These are phyloP conservation scores for Monilinia fructicola DNA, from an alignment of 2,329 filamentous ascomycete species.

Conservation along the genomic window DNA sequence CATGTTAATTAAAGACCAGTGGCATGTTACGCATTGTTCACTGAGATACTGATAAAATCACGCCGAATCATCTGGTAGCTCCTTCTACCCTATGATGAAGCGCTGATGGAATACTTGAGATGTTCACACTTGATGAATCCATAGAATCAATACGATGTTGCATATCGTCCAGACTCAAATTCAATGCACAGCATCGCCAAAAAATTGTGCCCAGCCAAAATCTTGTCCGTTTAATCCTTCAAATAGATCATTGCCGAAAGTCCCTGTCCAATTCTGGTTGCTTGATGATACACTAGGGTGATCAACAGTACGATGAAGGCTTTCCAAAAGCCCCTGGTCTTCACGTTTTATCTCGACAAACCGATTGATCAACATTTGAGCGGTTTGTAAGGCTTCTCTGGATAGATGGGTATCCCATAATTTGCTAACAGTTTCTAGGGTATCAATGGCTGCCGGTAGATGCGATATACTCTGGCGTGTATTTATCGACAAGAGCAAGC, in stretches of 20 bases:
- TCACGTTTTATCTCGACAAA: constrained; percentile 28
- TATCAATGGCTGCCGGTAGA: constrained; percentile 28
- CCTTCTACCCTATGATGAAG: not conserved
- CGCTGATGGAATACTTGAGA: not conserved
- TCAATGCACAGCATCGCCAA: constrained; percentile 3
- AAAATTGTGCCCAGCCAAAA: constrained; percentile 18
- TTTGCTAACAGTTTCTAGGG: constrained; percentile 26
- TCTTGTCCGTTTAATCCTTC: constrained; percentile 3
- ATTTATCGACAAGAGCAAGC: constrained; percentile 30
- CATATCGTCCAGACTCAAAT: too few species aligned
- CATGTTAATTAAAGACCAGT: not conserved
- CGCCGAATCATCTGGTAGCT: not conserved
- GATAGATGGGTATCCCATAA: constrained; percentile 29
- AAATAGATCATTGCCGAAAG: constrained; percentile 6
- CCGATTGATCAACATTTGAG: constrained; percentile 30
- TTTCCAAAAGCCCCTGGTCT: constrained; percentile 27
- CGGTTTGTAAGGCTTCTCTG: constrained; percentile 32
- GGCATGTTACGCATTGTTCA: not conserved
- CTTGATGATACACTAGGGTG: not conserved
- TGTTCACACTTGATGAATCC: not conserved
- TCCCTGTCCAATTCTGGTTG: constrained; percentile 1
- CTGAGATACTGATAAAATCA: not conserved
- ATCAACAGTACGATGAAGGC: constrained; percentile 28
- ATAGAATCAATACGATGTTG: not conserved
- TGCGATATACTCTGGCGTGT: constrained; percentile 29